A percentile compares a stretch with the other conserved stretches of the same genome.
Conservation (phyloP, 176 grass and related monocot genomes). For the Carex pumila region DNA sequence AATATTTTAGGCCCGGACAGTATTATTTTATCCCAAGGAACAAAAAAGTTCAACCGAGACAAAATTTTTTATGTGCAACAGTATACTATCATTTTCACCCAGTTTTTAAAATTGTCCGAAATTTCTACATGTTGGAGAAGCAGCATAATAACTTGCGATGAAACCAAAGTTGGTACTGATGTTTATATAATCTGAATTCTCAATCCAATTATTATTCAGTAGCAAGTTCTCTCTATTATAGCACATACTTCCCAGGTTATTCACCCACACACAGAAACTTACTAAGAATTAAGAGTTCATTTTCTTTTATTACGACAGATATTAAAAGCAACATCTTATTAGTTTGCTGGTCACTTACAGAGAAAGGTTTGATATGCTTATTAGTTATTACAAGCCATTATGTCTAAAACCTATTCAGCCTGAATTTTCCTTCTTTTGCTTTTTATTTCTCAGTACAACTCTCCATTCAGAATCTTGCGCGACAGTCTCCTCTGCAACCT, state of each 20-base stretch:
- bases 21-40: background rate
- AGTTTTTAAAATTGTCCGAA: background rate
- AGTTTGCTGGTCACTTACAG: background rate
- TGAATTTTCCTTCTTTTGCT: slow-evolving; percentile 33
- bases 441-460: slow-evolving; percentile 21
- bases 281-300: background rate
- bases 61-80: background rate
- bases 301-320: background rate
- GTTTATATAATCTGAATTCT: background rate
- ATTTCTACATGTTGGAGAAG: background rate
- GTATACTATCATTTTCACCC: background rate
- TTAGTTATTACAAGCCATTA: slow-evolving; percentile 13
- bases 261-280: background rate
- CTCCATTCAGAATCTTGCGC: slow-evolving; percentile 38
- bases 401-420: slow-evolving; percentile 9
- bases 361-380: slow-evolving; percentile 14
- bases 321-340: background rate
- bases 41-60: background rate
- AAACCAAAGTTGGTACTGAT: background rate
- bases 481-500: slow-evolving; percentile 61
- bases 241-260: background rate
- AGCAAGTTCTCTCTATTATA: background rate
- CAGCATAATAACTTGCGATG: background rate
- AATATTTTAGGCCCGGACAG: background rate
- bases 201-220: too few relatives aligned